Conservation (phyloP, 805 yeast species). For the Lipomyces yamadae region DNA sequence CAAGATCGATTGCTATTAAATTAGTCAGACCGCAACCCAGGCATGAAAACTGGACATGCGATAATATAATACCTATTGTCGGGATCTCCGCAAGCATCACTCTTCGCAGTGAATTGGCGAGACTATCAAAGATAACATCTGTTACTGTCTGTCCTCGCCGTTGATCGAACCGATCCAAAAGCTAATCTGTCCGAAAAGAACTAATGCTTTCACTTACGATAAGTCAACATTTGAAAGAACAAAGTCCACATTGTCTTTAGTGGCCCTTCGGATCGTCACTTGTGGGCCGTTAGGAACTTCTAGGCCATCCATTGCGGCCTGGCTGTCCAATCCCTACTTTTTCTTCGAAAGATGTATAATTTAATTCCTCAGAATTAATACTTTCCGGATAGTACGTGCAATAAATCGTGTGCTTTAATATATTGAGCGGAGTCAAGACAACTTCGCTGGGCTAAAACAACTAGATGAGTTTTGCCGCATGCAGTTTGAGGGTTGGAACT, state of each 20-base stretch:
- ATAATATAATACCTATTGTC: slow-evolving; percentile 57
- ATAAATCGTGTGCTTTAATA: background rate
- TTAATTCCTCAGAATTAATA: background rate
- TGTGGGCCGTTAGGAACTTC: slow-evolving; percentile 60
- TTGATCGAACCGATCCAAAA: background rate
- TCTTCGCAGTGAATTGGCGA: slow-evolving; percentile 91
- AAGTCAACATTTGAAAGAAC: slow-evolving; percentile 85
- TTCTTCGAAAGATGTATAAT: background rate
- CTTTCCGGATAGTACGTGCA: background rate
- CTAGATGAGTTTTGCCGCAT: too few relatives aligned
- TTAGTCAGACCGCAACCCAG: background rate
- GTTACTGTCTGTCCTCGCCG: slow-evolving; percentile 1
- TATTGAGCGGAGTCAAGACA: background rate
- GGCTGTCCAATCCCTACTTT: background rate
- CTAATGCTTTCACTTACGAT: slow-evolving; percentile 48
- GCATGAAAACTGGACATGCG: background rate
- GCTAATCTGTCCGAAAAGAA: background rate
- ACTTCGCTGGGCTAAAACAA: background rate
- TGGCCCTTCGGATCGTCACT: slow-evolving; percentile 85
- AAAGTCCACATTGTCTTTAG: slow-evolving; percentile 86
- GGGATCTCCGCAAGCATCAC: slow-evolving; percentile 96
- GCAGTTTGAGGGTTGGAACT: too few relatives aligned
- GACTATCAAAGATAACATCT: slow-evolving; percentile 31
- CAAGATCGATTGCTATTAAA: slow-evolving; percentile 79
- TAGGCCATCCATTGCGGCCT: background rate